Evolutionary conservation across 2,329 filamentous ascomycete species (phyloP).

Genomic region (Fusarium compactum): DNA sequence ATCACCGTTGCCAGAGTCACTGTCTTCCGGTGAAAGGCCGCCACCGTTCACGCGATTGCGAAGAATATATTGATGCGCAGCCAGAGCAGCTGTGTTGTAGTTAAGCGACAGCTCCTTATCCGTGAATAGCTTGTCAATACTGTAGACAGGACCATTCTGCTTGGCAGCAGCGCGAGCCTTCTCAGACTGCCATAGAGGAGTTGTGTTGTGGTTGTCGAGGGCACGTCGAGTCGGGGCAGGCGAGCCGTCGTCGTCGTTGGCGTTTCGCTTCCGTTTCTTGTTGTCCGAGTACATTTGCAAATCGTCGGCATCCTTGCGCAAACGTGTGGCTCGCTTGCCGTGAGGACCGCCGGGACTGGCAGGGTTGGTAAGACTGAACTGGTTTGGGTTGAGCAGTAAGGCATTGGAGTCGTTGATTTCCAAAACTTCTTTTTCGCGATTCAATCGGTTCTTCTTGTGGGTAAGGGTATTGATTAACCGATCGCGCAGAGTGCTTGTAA

Average conservation of each 20-base stretch:
- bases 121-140: conserved; percentile 77
- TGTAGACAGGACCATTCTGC: conserved; percentile 71
- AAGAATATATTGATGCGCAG: conserved; percentile 71
- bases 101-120: conserved; percentile 76
- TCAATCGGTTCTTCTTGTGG: conserved; percentile 72
- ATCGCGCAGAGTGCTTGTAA: conserved; percentile 72
- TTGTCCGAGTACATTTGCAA: conserved; percentile 65
- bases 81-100: conserved; percentile 72
- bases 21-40: conserved; percentile 64
- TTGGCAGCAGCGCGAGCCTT: conserved; percentile 65
- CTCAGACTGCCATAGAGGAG: conserved; percentile 72
- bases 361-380: conserved; percentile 75
- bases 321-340: conserved; percentile 71
- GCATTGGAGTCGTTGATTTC: conserved; percentile 76
- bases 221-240: conserved; percentile 68
- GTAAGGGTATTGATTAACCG: conserved; percentile 75
- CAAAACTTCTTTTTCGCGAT: conserved; percentile 74
- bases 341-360: conserved; percentile 73
- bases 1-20: conserved; percentile 65
- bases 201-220: conserved; percentile 68
- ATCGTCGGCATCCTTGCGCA: conserved; percentile 72
- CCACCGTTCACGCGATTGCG: conserved; percentile 67
- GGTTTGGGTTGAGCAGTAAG: conserved; percentile 74
- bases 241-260: conserved; percentile 71
- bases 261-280: conserved; percentile 73